These are phyloP conservation scores for Mycena belliarum DNA, from an alignment of 768 basidiomycete species.

Conservation along the genomic window DNA sequence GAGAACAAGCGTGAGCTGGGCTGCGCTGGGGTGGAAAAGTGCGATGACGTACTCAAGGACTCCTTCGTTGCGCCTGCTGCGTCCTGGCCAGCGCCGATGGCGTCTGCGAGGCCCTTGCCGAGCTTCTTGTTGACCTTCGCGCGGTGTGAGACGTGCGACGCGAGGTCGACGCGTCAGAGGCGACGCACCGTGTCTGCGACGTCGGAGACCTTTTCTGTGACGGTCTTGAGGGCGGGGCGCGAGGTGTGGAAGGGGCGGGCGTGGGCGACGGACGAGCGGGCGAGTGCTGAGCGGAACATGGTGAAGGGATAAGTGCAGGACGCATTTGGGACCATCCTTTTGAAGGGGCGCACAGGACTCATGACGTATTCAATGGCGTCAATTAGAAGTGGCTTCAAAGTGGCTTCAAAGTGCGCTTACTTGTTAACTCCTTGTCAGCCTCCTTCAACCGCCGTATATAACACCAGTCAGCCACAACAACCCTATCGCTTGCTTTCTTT, in stretches of 20 bases:
- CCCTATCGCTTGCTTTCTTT: not conserved
- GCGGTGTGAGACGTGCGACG: not conserved
- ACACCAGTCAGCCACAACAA: not conserved
- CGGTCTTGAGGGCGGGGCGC: constrained; percentile 36
- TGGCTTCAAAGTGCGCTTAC: too few relatives aligned
- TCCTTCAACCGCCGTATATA: not conserved
- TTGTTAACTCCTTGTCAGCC: not conserved
- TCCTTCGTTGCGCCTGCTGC: constrained; percentile 43
- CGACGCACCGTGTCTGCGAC: constrained; percentile 41
- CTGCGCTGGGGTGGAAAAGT: not conserved
- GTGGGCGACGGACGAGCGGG: constrained; percentile 15
- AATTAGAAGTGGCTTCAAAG: too few relatives aligned
- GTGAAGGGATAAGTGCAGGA: not conserved
- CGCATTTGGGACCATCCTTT: too few relatives aligned
- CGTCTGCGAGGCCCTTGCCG: constrained; percentile 46
- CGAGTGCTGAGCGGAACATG: constrained; percentile 22
- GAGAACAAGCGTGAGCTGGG: not conserved
- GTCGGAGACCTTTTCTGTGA: constrained; percentile 47
- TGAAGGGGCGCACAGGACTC: too few relatives aligned
- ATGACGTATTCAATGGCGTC: too few relatives aligned
- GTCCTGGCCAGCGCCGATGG: constrained; percentile 48
- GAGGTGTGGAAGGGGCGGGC: constrained; percentile 37
- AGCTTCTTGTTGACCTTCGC: constrained; percentile 45
- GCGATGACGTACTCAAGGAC: constrained; percentile 36
- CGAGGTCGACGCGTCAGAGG: not conserved